These are phyloP conservation scores for Tricholoma terreum DNA, from an alignment of 768 basidiomycete species.

Conservation along the genomic window DNA sequence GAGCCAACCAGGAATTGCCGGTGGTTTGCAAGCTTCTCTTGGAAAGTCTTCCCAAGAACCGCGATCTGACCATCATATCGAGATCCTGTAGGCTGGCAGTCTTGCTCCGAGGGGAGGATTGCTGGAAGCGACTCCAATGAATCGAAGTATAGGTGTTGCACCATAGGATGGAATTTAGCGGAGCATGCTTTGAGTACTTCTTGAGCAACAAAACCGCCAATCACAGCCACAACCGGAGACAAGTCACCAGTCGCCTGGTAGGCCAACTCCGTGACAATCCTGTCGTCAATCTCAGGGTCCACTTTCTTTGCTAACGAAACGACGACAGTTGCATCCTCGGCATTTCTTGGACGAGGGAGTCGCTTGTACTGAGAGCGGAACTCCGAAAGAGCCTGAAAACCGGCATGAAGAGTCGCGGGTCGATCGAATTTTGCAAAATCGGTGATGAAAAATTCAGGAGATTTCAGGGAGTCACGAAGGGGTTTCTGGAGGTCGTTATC, in stretches of 20 bases:
- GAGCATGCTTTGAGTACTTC: constrained; percentile 96
- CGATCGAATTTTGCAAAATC: constrained; percentile 98
- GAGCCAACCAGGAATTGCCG: constrained; percentile 96
- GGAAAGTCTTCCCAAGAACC: constrained; percentile 92
- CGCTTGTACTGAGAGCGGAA: constrained; percentile 64
- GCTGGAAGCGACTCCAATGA: constrained; percentile 91
- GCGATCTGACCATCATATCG: constrained; percentile 95
- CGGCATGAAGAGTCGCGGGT: constrained; percentile 84
- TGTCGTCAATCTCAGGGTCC: constrained; percentile 74
- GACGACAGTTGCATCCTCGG: constrained; percentile 72
- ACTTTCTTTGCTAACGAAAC: constrained; percentile 77
- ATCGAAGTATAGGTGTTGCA: constrained; percentile 96
- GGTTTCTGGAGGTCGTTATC: constrained; percentile 66
- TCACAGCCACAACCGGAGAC: constrained; percentile 86
- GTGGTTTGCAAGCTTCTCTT: constrained; percentile 84
- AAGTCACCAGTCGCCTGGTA: constrained; percentile 92
- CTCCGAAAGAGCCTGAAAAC: constrained; percentile 89
- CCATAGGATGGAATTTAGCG: constrained; percentile 96
- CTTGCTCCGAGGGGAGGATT: constrained; percentile 71
- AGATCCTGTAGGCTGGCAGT: constrained; percentile 76
- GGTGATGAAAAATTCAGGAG: constrained; percentile 88
- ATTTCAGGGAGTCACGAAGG: constrained; percentile 74
- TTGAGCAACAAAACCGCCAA: constrained; percentile 97
- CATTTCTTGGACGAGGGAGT: constrained; percentile 80
- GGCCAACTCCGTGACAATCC: constrained; percentile 76